Conservation (phyloP, 2,329 filamentous ascomycete genomes). For the Ilyonectria destructans region DNA sequence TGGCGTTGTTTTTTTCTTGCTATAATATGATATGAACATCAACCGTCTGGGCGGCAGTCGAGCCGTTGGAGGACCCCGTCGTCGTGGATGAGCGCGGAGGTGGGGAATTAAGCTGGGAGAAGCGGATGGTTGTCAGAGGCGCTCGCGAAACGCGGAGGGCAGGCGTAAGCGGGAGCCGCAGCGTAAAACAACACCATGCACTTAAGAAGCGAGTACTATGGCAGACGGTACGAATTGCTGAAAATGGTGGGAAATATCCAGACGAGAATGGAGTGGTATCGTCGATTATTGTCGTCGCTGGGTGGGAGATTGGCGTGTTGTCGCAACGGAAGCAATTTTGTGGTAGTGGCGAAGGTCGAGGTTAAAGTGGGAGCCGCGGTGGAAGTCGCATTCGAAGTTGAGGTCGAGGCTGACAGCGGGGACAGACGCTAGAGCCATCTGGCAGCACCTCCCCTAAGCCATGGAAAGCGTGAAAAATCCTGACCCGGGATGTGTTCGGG, state of each 20-base stretch:
- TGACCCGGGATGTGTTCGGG: conserved; percentile 19
- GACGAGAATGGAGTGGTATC: neutral
- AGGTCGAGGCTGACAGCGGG: conserved; percentile 25
- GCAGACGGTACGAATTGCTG: neutral
- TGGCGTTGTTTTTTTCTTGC: conserved; percentile 5
- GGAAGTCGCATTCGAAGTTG: conserved; percentile 19
- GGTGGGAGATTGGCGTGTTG: conserved; percentile 6
- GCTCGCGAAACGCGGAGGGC: conserved; percentile 17
- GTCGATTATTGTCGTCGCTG: neutral
- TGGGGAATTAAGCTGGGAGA: conserved; percentile 33
- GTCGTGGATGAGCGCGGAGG: conserved; percentile 36
- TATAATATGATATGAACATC: conserved; percentile 6
- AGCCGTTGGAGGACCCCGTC: conserved; percentile 23
- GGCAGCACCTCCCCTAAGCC: conserved; percentile 26
- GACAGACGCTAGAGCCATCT: conserved; percentile 27
- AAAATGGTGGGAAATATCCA: neutral
- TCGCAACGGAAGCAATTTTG: conserved; percentile 7
- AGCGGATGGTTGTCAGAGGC: conserved; percentile 15
- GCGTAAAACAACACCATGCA: conserved; percentile 16
- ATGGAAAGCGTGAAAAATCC: conserved; percentile 16
- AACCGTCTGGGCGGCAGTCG: conserved; percentile 27
- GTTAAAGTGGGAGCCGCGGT: conserved; percentile 17
- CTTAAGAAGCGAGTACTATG: neutral
- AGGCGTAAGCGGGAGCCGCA: conserved; percentile 18
- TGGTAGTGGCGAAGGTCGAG: conserved; percentile 6